Conservation (phyloP, 306 rosid species). For the Castanea sativa region DNA sequence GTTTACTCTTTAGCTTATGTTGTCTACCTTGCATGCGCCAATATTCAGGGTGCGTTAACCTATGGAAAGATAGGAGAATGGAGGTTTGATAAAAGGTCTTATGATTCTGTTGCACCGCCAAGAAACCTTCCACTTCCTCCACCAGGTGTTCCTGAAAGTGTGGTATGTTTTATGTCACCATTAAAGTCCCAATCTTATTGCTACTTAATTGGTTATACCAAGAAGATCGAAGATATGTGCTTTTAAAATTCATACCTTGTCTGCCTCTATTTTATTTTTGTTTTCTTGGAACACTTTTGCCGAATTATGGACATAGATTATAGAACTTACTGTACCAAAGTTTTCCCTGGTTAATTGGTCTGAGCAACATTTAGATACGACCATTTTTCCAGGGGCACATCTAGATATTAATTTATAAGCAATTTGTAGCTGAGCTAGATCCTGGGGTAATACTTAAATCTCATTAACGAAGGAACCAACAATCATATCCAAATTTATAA, state of each 20-base stretch:
- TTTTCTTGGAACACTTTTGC: not conserved
- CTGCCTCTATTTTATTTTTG: not conserved
- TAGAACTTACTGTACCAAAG: not conserved
- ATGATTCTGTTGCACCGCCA: constrained; percentile 45
- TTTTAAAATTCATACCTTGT: not conserved
- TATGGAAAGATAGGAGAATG: constrained; percentile 98
- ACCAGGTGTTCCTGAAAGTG: constrained; percentile 90
- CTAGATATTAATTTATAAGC: not conserved
- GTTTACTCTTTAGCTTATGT: constrained; percentile 5
- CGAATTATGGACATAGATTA: not conserved
- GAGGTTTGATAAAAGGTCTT: constrained; percentile 96
- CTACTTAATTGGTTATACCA: not conserved
- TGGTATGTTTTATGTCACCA: constrained; percentile 56
- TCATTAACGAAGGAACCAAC: not conserved
- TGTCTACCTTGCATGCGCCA: constrained; percentile 18
- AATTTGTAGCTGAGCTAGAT: not conserved
- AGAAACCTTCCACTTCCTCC: constrained; percentile 87
- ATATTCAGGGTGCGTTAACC: constrained; percentile 75
- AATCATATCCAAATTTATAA: not conserved
- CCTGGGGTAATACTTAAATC: no score
- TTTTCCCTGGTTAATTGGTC: not conserved
- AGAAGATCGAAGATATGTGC: no score
- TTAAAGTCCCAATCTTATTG: not conserved
- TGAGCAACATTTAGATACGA: not conserved
- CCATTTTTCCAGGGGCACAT: no score